These are phyloP conservation scores for Schrenkiella parvula DNA, from an alignment of 345 rosid species.

Conservation along the genomic window DNA sequence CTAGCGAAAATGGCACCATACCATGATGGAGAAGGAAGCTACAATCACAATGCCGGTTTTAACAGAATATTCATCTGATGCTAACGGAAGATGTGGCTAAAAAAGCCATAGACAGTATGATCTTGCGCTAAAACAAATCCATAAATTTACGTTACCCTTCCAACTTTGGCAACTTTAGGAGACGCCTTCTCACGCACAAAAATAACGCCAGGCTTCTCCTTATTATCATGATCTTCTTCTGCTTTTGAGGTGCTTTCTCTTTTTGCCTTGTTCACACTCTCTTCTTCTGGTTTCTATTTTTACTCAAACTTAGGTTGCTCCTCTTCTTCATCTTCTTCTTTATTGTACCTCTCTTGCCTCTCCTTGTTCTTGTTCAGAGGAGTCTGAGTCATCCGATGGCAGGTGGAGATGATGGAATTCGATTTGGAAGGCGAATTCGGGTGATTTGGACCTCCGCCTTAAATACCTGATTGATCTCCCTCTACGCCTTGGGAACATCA, in stretches of 20 bases:
- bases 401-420: too few species aligned
- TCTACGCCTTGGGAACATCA: too few species aligned
- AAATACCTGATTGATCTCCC: too few species aligned
- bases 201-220: conserved; percentile 41
- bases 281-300: conserved; percentile 20
- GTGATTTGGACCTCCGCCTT: too few species aligned
- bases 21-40: conserved; percentile 69
- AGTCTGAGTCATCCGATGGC: too few species aligned
- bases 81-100: conserved; percentile 91
- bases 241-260: conserved; percentile 10
- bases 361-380: conserved; percentile 64
- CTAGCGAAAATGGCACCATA: conserved; percentile 23
- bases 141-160: conserved; percentile 48
- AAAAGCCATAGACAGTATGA: not conserved
- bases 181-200: conserved; percentile 86
- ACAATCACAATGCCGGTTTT: conserved; percentile 60
- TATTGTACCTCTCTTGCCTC: conserved; percentile 52
- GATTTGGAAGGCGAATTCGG: too few species aligned
- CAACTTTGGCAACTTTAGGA: conserved; percentile 92
- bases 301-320: conserved; percentile 30
- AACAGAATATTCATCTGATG: conserved; percentile 83
- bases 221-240: conserved; percentile 27
- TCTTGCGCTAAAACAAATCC: not conserved
- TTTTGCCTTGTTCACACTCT: conserved; percentile 28
- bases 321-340: conserved; percentile 43